Conservation (phyloP, 192 early-diverging fungal genomes). For the Thamnidium elegans region DNA sequence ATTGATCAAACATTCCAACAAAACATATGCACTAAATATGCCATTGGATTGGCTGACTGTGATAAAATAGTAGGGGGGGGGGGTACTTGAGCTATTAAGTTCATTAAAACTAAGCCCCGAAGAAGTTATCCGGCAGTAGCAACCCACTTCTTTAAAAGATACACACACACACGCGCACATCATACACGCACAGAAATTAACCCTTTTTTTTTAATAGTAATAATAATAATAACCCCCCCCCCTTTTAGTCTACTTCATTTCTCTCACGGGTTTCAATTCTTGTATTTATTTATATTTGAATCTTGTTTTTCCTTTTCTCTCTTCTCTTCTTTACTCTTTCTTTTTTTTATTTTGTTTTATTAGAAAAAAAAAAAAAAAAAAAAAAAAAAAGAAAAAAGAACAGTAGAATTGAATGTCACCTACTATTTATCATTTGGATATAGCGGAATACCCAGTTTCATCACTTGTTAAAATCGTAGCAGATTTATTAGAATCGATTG, state of each 20-base stretch:
- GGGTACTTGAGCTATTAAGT: no score
- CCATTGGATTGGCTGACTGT: no score
- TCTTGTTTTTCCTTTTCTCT: not conserved
- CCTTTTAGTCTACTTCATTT: no score
- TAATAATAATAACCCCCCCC: no score
- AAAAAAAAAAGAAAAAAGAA: no score
- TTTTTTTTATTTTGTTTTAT: not conserved
- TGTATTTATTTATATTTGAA: no score
- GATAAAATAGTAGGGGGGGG: no score
- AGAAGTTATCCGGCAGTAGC: no score
- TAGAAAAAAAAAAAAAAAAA: no score
- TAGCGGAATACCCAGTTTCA: constrained; percentile 44
- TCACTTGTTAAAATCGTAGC: constrained; percentile 49
- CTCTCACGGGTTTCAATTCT: not conserved
- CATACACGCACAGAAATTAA: not conserved
- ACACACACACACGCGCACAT: not conserved
- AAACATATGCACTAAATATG: no score
- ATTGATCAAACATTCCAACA: no score
- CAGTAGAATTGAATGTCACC: not conserved
- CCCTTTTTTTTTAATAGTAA: not conserved
- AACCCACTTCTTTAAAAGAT: not conserved
- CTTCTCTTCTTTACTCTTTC: constrained; percentile 5
- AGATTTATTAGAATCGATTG: constrained; percentile 48
- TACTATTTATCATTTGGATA: constrained; percentile 30
- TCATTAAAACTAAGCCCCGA: no score